Evolutionary conservation across 371 early-diverging fungal species (phyloP).

Genomic region (Catenaria anguillulae): DNA sequence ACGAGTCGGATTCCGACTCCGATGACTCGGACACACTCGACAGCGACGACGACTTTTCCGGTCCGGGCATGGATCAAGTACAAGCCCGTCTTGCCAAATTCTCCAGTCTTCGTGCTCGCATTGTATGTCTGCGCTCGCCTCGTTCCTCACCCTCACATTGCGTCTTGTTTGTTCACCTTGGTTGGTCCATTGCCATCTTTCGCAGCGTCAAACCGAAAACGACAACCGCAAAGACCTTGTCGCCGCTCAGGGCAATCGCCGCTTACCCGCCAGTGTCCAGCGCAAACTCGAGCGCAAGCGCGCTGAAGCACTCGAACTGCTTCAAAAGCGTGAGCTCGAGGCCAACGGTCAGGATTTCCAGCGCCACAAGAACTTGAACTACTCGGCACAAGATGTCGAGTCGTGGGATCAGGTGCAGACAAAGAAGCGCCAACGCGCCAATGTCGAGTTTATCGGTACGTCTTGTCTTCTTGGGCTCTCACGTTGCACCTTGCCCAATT

Average conservation of each 20-base stretch:
- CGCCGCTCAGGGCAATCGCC: neutral
- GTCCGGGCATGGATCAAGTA: slow-evolving; percentile 8
- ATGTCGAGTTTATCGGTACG: slow-evolving; percentile 68
- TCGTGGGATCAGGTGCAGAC: slow-evolving; percentile 67
- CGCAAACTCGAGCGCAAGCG: slow-evolving; percentile 47
- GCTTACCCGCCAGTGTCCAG: slow-evolving; percentile 26
- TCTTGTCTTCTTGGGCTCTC: no score
- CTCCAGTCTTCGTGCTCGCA: slow-evolving; percentile 31
- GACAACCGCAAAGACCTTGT: neutral
- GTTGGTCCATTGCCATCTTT: no score
- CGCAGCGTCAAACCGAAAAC: slow-evolving; percentile 6
- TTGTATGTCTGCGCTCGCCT: slow-evolving; percentile 20
- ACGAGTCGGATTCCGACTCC: no score
- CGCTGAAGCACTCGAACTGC: slow-evolving; percentile 54
- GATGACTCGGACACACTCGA: no score
- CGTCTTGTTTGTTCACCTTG: no score
- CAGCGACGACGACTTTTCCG: neutral
- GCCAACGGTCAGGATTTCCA: slow-evolving; percentile 61
- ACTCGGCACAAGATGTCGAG: slow-evolving; percentile 74
- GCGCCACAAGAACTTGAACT: slow-evolving; percentile 60
- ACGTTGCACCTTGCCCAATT: no score
- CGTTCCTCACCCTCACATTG: neutral
- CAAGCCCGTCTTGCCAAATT: slow-evolving; percentile 35
- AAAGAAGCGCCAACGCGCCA: slow-evolving; percentile 41
- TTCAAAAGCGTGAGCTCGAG: slow-evolving; percentile 35